Base-by-base conservation (phyloP, 352 stramenopile genomes). In the Phytophthora macrochlamydospora region DNA sequence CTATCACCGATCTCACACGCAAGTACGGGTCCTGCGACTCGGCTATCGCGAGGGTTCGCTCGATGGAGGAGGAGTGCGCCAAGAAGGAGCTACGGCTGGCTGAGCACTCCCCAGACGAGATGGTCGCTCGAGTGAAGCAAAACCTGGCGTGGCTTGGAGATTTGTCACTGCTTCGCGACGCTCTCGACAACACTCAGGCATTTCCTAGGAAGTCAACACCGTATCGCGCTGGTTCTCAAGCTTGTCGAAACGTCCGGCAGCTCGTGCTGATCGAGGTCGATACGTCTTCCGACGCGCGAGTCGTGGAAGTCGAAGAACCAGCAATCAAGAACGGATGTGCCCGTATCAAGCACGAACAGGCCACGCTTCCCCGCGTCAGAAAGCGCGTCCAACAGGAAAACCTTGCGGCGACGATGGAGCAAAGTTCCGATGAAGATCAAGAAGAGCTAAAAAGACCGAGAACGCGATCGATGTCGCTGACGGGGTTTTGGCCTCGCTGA, bases 71-170 rank as follows among this genome's bases (percentile, higher is more conserved):
- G 7, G 14, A 31, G 24, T 33, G 45, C 14, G n/a, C 33, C 7
- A n/a, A 51, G 8, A 51, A 51, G 45, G 24, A 35, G 28, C 14
- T 14, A 13, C 45, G 45, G n/a, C n/a, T 51, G 7, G 45, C 45
- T 33, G 14, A 14, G 6, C 45, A 24, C 5, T 51, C 45, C 8
- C 40, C 40, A 6, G 45, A 33, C 6, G 33, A n/a, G 24, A 35
- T 51, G 45, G 13, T 33, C 4, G n/a, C 45, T 6, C 45, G 45
- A 9, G 13, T 33, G 3, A 51, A 51, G 13, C 45, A 13, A 33
- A 51, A 51, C n/a, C 45, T 51, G 18, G 31, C 45, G 45, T 51
- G 45, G 45, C 11, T 51, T 24, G 45, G 45, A 33, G 45, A 51
- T n/a, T 7, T 51, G 4, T 7, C n/a, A 6, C 24, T 51, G 4